phyloP scores from a whole-genome alignment of 108 stramenopile species.

The Discostella pseudostelligera region DNA sequence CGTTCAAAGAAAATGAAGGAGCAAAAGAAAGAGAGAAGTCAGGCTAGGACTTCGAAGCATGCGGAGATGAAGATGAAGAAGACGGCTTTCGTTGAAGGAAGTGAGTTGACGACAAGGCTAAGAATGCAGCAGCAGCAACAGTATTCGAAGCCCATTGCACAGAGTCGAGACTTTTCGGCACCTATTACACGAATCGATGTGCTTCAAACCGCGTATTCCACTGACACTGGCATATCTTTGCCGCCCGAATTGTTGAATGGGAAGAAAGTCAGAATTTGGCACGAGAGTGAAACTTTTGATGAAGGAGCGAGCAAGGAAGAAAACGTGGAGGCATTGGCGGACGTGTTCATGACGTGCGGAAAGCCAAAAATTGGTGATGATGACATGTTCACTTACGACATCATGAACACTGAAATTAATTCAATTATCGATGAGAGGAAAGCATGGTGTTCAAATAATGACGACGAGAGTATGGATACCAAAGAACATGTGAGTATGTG shows the following conservation, averaged over 20 bases:
- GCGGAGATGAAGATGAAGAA: too few relatives aligned
- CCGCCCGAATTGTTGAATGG: not conserved
- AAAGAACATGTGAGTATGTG: not conserved
- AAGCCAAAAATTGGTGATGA: not conserved
- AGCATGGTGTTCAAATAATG: too few relatives aligned
- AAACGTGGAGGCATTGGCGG: not conserved
- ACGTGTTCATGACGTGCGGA: not conserved
- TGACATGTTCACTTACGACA: not conserved
- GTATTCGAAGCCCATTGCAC: too few relatives aligned
- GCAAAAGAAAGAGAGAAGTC: too few relatives aligned
- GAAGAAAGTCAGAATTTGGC: not conserved
- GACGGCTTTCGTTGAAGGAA: too few relatives aligned
- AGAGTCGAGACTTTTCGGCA: not conserved
- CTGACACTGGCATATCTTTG: not conserved
- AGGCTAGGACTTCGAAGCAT: too few relatives aligned
- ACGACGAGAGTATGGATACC: too few relatives aligned
- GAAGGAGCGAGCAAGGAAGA: not conserved
- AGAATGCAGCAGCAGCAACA: too few relatives aligned
- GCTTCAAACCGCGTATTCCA: not conserved
- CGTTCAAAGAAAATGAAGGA: too few relatives aligned
- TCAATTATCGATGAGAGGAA: too few relatives aligned
- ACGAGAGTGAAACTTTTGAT: not conserved
- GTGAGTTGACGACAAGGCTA: too few relatives aligned
- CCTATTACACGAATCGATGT: conserved; percentile 2
- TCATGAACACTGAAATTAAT: too few relatives aligned